Conservation (phyloP, 2,329 filamentous ascomycete species). For the Fusarium acutatum region DNA sequence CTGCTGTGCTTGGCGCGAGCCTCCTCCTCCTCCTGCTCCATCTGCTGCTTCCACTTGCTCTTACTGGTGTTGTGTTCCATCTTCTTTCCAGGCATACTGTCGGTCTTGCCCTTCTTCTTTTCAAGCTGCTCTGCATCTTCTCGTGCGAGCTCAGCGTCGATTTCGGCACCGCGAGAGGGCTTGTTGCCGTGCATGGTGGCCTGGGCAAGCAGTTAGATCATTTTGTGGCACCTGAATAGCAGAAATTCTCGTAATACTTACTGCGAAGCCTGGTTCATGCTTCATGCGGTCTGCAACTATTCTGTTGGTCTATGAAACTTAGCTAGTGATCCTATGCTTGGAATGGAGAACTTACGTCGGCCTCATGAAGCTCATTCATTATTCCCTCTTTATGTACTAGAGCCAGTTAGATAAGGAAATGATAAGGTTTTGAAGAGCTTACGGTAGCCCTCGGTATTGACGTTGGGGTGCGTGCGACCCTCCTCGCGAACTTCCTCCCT, state of each 20-base stretch:
- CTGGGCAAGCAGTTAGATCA: not conserved
- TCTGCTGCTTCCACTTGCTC: not conserved
- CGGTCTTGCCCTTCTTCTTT: constrained; percentile 10
- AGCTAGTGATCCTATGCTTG: not conserved
- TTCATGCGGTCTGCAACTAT: constrained; percentile 16
- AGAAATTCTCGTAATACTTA: not conserved
- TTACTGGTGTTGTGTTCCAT: not conserved
- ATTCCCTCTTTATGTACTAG: constrained; percentile 19
- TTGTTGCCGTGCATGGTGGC: constrained; percentile 25
- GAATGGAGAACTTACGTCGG: not conserved
- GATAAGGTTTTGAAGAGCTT: not conserved
- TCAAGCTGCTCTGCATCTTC: constrained; percentile 19
- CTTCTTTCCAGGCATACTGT: constrained; percentile 17
- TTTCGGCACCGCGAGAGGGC: constrained; percentile 14
- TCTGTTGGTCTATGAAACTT: not conserved
- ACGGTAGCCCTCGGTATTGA: constrained; percentile 24
- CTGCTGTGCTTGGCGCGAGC: not conserved
- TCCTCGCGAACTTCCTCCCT: not conserved
- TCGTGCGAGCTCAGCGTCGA: constrained; percentile 17
- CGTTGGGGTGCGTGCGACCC: not conserved
- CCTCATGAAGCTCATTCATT: constrained; percentile 17
- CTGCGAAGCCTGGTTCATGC: constrained; percentile 21
- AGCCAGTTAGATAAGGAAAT: not conserved
- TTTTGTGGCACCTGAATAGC: rapidly evolving
- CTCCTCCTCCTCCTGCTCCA: not conserved